Percentiles rank a stretch among this genome's conserved stretches.
phyloP scores from a whole-genome alignment of 2,329 filamentous ascomycete species.

The Calonectria henricotiae region DNA sequence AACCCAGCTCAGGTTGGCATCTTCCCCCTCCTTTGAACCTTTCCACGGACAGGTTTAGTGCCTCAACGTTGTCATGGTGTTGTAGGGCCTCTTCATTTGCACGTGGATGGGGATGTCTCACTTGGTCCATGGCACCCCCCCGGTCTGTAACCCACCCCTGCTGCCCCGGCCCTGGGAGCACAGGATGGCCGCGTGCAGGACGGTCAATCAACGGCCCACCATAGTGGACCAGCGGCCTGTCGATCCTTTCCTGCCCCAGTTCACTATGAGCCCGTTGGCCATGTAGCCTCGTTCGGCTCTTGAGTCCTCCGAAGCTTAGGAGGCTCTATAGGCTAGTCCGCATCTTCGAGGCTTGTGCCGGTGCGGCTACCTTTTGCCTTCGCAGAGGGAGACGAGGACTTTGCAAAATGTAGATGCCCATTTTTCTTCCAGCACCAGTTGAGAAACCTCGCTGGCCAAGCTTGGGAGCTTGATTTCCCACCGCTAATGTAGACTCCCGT shows the following conservation, averaged over 20 bases:
- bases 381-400: not conserved
- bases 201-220: not conserved
- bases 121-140: not conserved
- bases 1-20: not conserved
- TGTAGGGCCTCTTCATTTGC: not conserved
- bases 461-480: not conserved
- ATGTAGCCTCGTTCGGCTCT: slow-evolving; percentile 15
- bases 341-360: slow-evolving; percentile 2
- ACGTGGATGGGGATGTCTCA: slow-evolving; percentile 16
- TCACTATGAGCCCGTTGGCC: not conserved
- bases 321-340: not conserved
- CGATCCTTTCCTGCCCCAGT: slow-evolving; percentile 20
- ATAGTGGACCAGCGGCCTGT: not conserved
- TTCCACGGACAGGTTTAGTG: not conserved
- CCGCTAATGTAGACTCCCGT: slow-evolving; percentile 30
- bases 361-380: slow-evolving; percentile 15
- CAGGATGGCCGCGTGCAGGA: not conserved
- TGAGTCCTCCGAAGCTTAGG: not conserved
- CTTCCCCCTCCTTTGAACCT: not conserved
- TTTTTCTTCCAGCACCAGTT: not conserved
- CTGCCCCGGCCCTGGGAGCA: not conserved
- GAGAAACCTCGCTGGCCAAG: not conserved
- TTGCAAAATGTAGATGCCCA: not conserved
- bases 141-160: not conserved
- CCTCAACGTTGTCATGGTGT: not conserved